Base-by-base conservation (phyloP, 768 basidiomycete species). In the Lentinus brumalis region DNA sequence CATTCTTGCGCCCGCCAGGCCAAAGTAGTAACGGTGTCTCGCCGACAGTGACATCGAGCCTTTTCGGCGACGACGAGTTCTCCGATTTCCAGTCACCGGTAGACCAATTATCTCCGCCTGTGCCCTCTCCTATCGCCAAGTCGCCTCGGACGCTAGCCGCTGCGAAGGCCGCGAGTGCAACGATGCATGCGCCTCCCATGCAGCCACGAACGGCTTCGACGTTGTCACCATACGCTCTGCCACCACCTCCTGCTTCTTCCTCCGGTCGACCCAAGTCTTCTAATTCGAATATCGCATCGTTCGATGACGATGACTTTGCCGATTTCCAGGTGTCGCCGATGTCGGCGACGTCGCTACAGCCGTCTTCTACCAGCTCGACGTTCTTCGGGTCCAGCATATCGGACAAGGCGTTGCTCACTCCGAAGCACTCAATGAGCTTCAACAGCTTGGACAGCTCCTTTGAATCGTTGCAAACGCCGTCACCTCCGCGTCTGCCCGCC, bases 371-470 rank as follows among this genome's bases (percentile, higher is more conserved):
- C 64, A 68, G 60, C 62, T 53, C 69, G 59, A 41, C 62, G 29
- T 62, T 60, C 26, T 60, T 68, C 50, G 42, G 46, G 67, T 49
- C 66, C 18, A 57, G 65, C 68, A 63, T 50, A 63, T 69, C 68
- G 1, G 58, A 66, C 42, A 57, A 59, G 32, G 16, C 63, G 29
- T 52, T 70, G 65, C 55, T 73, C 63, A 49, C 62, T 53, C 61
- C 65, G 11, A 62, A 58, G 44, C 50, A 63, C 39, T n/a, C 30
- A 9, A 72, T 75, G 5, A 61, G 61, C 9, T 75, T 80, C 55
- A 79, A 81, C 64, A 78, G 79, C 62, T 82, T 84, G 66, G 78
- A 78, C 63, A 80, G 81, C 38, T 81, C 84, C 57, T 80, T 84
- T 58, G 72, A 78, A 63, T 63, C 53, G n/a, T 65, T 81, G 10